These are phyloP conservation scores for Collybiopsis confluens DNA, from an alignment of 768 basidiomycete species.

Conservation along the genomic window DNA sequence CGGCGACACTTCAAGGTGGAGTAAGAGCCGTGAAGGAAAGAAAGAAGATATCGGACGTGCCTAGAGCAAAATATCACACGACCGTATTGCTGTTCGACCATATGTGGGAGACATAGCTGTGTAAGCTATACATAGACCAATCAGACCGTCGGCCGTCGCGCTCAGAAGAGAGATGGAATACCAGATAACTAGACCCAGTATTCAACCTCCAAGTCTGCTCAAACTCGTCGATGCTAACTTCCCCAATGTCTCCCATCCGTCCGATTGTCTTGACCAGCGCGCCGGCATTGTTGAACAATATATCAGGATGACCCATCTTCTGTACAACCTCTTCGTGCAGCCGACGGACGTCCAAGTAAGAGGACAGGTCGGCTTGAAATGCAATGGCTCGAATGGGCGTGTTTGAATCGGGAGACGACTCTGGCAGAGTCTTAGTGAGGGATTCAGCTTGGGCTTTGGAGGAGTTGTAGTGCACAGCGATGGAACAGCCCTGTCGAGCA, in stretches of 20 bases:
- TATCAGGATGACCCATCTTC: constrained; percentile 43
- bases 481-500: constrained; percentile 38
- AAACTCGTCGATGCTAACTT: constrained; percentile 28
- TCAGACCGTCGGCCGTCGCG: background rate
- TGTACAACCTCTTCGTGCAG: constrained; percentile 39
- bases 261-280: constrained; percentile 37
- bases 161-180: constrained; percentile 17
- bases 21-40: background rate
- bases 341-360: constrained; percentile 40
- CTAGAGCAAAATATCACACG: constrained; percentile 51
- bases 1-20: constrained; percentile 37
- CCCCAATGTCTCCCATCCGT: constrained; percentile 40
- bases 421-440: constrained; percentile 32
- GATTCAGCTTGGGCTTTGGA: constrained; percentile 31
- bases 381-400: constrained; percentile 35
- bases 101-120: constrained; percentile 45
- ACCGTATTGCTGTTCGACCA: constrained; percentile 45
- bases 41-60: constrained; percentile 17
- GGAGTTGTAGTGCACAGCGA: constrained; percentile 50
- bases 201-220: constrained; percentile 42
- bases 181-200: constrained; percentile 41
- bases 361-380: constrained; percentile 45
- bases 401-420: constrained; percentile 19
- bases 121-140: constrained; percentile 36
- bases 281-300: constrained; percentile 51